Base-by-base conservation (phyloP, 1,284 basidiomycete species). In the Cutaneotrichosporon sp. region DNA sequence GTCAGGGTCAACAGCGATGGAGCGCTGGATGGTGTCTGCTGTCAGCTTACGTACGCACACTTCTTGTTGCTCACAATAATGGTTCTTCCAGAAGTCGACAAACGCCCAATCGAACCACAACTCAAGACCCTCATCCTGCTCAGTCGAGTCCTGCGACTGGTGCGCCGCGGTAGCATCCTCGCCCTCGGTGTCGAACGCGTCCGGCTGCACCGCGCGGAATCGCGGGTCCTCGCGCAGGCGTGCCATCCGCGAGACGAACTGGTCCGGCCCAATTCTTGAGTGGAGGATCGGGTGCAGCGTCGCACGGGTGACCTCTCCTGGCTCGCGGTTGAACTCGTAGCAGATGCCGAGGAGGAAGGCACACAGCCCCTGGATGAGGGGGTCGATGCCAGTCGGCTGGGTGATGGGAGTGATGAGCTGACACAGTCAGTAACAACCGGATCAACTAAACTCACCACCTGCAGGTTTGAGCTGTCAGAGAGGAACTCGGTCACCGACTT, bases 21-120 rank as follows among this genome's bases (percentile, higher is more conserved):
- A 80, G 42, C 83, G 76, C 69, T 85, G 84, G 21, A 85, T 83
- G 1, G 83, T 83, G 68, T 84, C 83, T 84, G 58, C 32, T 31
- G 38, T 61, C 22, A 63, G 46, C 34, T 40, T 1, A 4, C 1
- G 4, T 1, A 4, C 1, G 4, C 18, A 18, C 6, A 36, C 10
- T 13, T 2, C 14, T 21, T 1, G 2, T 2, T 83, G 26, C 91
- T 76, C 71, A 95, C 94, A 91, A 73, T 93, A 96, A 75, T 96
- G 94, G 60, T 92, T 92, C 81, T 98, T 97, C 90, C 93, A 95
- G 77, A 98, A 99, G 79, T 99, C 96, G n/a, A 97, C 89, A 81
- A 98, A 99, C 2, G 89, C 86, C 92, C 94, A 98, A 76, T 98
- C 94, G 76, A 99, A 92, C 96, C 95, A 99, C 38, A 97, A 83